Evolutionary conservation across 345 rosid species (phyloP).

Genomic region (Excoecaria agallocha): DNA sequence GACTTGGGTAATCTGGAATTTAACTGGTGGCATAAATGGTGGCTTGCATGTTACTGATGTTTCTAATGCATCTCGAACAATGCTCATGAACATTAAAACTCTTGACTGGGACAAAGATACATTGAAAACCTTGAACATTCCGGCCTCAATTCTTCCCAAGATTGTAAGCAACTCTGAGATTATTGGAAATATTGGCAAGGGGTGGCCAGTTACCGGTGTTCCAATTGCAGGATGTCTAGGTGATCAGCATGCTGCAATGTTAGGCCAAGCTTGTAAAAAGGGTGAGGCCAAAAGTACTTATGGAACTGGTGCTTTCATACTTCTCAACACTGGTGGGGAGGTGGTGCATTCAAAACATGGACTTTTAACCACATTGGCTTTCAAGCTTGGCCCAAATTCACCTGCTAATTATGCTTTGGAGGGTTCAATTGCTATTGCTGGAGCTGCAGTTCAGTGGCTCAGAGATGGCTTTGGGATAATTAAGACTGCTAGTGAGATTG

Average conservation of each 20-base stretch:
- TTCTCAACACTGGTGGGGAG: conserved; percentile 81
- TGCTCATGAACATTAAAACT: conserved; percentile 86
- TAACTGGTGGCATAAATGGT: conserved; percentile 69
- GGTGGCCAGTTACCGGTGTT: conserved; percentile 81
- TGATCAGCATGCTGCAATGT: conserved; percentile 93
- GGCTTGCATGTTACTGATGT: conserved; percentile 92
- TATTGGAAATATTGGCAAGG: conserved; percentile 67
- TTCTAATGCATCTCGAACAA: conserved; percentile 83
- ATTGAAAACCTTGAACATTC: conserved; percentile 51
- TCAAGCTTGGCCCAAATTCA: conserved; percentile 83
- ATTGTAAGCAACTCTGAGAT: conserved; percentile 81
- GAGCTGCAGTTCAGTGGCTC: conserved; percentile 98
- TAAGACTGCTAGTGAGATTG: conserved; percentile 60
- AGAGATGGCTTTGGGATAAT: conserved; percentile 84
- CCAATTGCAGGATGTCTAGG: conserved; percentile 93
- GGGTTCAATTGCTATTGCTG: conserved; percentile 95
- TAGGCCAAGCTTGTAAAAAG: conserved; percentile 83
- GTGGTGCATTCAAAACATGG: conserved; percentile 66
- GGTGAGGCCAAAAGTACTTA: conserved; percentile 97
- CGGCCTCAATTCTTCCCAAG: conserved; percentile 63
- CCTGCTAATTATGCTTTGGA: conserved; percentile 81
- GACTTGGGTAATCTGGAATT: conserved; percentile 91
- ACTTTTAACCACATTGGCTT: conserved; percentile 75
- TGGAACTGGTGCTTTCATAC: conserved; percentile 94
- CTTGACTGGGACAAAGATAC: conserved; percentile 71